Evolutionary conservation across 1,139 yeast species (phyloP), one percentile per base, ranked within the genome.

Genomic region (Pichia sp.): DNA sequence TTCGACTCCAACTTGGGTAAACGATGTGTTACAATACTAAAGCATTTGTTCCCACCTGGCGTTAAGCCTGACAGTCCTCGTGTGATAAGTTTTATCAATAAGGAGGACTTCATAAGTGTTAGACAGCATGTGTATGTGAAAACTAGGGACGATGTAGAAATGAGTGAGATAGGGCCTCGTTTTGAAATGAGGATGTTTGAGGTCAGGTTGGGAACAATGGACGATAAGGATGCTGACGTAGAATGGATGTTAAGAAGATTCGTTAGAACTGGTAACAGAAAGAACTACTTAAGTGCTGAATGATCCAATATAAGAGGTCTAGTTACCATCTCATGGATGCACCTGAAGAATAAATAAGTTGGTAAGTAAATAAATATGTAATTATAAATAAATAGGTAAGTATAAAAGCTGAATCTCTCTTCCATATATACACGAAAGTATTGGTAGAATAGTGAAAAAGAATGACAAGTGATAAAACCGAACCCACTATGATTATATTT

Each of bases 121-220:
- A 81, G 99, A 71, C 99, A 93, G 68, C 99, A 93, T 68, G 88
- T 95, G 2, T 95, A 87, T 68, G 96, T 92, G 11, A 84, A 82
- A 66, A 90, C 97, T 0, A 83, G 87, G 62, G 97, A 90, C 58
- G 81, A 86, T 40, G 96, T 90, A 3, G 99, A 93, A 68, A 73
- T 93, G 59, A 93, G 97, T 59, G 99, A 93, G 68, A 87, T 95
- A 44, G 99, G 99, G 0, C 99, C 99, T n/a, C 76, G 99, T 59
- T 93, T 93, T 66, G 99, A 95, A 72, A 90, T 93, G 98, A 82
- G 90, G 69, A 74, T 93, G 59, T 93, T 84, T 68, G 97, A 93
- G 69, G 75, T 95, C 60, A 81, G 85, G 67, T 76, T 95, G 62
- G 98, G 99, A 3, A 88, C 96, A 51, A 75, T 93, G 59, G 99